Percentiles rank a stretch among this genome's conserved stretches.
Conservation (phyloP, 208 protist species). For the Leptomonas seymouri region DNA sequence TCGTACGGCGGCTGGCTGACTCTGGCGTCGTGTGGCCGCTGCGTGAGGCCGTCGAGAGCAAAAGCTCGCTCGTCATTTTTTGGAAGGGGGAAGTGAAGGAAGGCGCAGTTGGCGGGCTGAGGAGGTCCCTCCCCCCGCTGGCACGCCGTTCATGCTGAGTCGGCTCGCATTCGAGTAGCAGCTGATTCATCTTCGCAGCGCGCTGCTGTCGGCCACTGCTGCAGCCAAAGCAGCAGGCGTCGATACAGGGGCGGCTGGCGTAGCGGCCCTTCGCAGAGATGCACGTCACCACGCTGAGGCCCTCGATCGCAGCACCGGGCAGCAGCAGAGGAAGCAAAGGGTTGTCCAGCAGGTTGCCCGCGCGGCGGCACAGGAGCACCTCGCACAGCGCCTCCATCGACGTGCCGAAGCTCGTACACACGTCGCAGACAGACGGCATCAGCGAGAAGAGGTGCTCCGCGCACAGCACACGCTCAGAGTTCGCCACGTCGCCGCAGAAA, state of each 20-base stretch:
- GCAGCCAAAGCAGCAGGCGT: slow-evolving; percentile 24
- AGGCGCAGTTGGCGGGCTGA: background rate
- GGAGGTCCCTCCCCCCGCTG: background rate
- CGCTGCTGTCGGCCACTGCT: background rate
- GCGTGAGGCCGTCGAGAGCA: background rate
- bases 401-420: slow-evolving; percentile 9
- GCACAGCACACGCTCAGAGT: slow-evolving; percentile 5
- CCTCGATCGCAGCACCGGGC: slow-evolving; percentile 7
- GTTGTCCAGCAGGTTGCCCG: slow-evolving; percentile 25
- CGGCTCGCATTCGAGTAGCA: background rate
- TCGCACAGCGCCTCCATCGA: slow-evolving; percentile 21
- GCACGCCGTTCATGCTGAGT: background rate
- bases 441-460: slow-evolving; percentile 19
- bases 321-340: slow-evolving; percentile 15
- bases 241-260: slow-evolving; percentile 23
- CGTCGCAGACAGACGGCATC: slow-evolving; percentile 9
- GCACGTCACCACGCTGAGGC: slow-evolving; percentile 20
- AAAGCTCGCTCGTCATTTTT: slow-evolving; percentile 4
- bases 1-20: too few species aligned
- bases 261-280: slow-evolving; percentile 13
- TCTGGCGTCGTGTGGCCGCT: too few species aligned
- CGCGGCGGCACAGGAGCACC: slow-evolving; percentile 14
- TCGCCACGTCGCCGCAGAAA: background rate
- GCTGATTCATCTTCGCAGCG: background rate
- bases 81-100: background rate